These are phyloP conservation scores for Stemphylium vesicarium DNA, from an alignment of 2,329 filamentous ascomycete genomes.

Conservation along the genomic window DNA sequence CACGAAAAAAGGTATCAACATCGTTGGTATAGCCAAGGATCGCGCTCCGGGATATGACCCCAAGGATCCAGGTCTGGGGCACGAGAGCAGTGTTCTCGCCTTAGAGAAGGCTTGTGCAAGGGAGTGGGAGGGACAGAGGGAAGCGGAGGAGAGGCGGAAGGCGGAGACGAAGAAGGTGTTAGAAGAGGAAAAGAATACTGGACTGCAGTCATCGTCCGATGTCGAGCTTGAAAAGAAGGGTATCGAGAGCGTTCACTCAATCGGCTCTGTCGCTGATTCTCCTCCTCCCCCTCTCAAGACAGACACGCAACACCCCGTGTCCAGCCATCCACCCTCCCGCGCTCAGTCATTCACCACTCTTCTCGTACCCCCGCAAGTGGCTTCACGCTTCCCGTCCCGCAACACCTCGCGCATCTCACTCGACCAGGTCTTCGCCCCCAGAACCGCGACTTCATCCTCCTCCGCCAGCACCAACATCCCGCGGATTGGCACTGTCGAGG, in stretches of 20 bases:
- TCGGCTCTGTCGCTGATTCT: background rate
- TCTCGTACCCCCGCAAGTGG: background rate
- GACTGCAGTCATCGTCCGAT: background rate
- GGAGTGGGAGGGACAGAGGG: slow-evolving; percentile 10
- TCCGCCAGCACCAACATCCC: background rate
- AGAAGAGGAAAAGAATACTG: background rate
- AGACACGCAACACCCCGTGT: background rate
- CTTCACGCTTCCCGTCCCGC: background rate
- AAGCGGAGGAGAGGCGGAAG: slow-evolving; percentile 7
- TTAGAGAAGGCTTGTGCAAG: slow-evolving; percentile 12
- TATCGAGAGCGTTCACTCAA: background rate
- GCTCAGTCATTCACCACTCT: background rate
- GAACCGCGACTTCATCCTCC: background rate
- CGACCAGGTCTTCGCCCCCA: background rate
- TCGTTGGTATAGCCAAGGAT: slow-evolving; percentile 15
- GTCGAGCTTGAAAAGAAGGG: background rate
- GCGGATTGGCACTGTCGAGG: background rate
- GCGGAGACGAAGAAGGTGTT: background rate
- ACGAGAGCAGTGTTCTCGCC: slow-evolving; percentile 21
- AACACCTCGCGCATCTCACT: background rate
- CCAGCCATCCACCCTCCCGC: background rate
- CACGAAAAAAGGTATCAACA: slow-evolving; percentile 24
- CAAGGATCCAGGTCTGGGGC: background rate
- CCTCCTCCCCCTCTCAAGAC: background rate
- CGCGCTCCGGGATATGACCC: slow-evolving; percentile 20